phyloP scores from a whole-genome alignment of 495 filamentous ascomycete species.

The Penicillium roqueforti region DNA sequence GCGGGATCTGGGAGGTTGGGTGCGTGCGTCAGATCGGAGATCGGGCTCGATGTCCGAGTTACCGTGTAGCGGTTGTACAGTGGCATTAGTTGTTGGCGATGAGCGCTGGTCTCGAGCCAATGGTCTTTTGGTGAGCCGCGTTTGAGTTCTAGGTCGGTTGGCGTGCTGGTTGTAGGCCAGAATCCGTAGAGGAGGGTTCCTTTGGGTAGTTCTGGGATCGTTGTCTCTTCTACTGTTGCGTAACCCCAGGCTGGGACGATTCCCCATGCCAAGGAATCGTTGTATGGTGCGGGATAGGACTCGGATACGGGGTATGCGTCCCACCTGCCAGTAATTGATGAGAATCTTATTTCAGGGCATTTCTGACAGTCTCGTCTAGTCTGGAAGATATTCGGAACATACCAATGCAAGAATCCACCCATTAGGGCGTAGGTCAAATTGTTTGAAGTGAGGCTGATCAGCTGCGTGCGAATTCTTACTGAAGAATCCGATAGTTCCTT shows the following conservation, averaged over 20 bases:
- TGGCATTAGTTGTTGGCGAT: constrained; percentile 41
- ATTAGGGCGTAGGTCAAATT: constrained; percentile 52
- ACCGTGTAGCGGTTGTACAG: constrained; percentile 51
- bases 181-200: constrained; percentile 34
- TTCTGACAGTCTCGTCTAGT: not conserved
- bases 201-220: constrained; percentile 21
- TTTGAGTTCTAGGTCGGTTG: constrained; percentile 26
- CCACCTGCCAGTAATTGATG: constrained; percentile 24
- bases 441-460: constrained; percentile 51
- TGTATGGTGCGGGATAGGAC: constrained; percentile 47
- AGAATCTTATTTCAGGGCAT: not conserved
- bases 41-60: constrained; percentile 12
- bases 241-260: constrained; percentile 57
- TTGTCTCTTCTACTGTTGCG: constrained; percentile 47
- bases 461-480: constrained; percentile 40
- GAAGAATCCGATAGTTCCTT: constrained; percentile 16
- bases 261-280: constrained; percentile 45
- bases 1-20: not conserved
- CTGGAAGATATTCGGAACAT: not conserved
- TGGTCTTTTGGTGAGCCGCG: constrained; percentile 21
- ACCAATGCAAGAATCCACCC: constrained; percentile 49
- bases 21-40: not conserved
- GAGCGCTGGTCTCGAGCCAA: constrained; percentile 39
- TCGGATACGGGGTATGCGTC: constrained; percentile 34
- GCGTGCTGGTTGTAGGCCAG: constrained; percentile 30